Conservation (phyloP, 441 rosid genomes). For the Theobroma grandiflorum region DNA sequence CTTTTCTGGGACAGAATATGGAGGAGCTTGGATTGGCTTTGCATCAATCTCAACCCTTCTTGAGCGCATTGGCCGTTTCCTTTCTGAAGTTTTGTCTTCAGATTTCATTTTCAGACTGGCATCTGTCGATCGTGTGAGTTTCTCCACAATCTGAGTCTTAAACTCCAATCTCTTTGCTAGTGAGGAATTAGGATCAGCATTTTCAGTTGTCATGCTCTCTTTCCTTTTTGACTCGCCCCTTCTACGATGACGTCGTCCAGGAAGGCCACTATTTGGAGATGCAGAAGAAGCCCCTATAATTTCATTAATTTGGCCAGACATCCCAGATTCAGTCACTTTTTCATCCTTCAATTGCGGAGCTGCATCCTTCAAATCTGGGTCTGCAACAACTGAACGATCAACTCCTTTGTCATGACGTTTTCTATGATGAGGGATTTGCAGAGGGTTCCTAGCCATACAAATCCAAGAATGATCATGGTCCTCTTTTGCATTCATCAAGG, state of each 20-base stretch:
- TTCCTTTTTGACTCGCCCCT: constrained; percentile 46
- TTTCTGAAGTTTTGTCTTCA: constrained; percentile 39
- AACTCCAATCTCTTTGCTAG: constrained; percentile 29
- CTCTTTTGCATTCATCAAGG: constrained; percentile 75
- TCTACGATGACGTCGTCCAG: constrained; percentile 39
- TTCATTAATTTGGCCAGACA: constrained; percentile 38
- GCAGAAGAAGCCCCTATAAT: constrained; percentile 39
- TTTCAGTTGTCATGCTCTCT: constrained; percentile 29
- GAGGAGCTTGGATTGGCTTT: constrained; percentile 30
- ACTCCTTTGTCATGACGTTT: constrained; percentile 39
- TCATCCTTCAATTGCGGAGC: constrained; percentile 29
- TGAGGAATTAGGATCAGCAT: constrained; percentile 32
- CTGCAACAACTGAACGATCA: constrained; percentile 36
- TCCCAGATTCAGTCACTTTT: constrained; percentile 24
- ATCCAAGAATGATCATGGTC: constrained; percentile 68
- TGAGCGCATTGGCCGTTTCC: constrained; percentile 37
- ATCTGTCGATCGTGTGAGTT: constrained; percentile 35
- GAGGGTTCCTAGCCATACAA: constrained; percentile 39
- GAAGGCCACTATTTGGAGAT: constrained; percentile 34
- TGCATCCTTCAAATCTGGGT: constrained; percentile 41
- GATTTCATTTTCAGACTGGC: constrained; percentile 38
- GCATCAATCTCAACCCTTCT: constrained; percentile 34
- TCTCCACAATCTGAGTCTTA: constrained; percentile 31
- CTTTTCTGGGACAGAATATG: constrained; percentile 25
- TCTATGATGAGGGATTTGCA: constrained; percentile 36